Evolutionary conservation across 202 grass and related monocot genomes (phyloP).

Genomic region (Elaeis oleifera): DNA sequence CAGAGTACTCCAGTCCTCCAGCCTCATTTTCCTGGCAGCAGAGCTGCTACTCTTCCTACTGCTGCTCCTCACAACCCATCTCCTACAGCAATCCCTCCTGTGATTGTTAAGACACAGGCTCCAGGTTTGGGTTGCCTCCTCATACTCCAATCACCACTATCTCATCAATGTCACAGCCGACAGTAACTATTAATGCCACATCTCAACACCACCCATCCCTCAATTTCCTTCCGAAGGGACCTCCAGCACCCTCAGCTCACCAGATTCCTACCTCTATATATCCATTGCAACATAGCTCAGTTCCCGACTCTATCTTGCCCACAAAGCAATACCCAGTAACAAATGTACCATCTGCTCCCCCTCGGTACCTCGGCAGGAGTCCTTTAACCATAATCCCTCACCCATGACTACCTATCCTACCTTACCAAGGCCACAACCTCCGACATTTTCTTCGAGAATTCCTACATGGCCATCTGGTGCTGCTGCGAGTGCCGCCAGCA

Average conservation of each 20-base stretch:
- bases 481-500: neutral
- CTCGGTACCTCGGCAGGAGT: neutral
- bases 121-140: conserved; percentile 35
- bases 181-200: conserved; percentile 4
- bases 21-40: conserved; percentile 8
- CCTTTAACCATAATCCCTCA: no score
- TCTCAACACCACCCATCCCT: conserved; percentile 16
- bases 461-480: neutral
- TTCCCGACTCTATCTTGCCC: conserved; percentile 23
- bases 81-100: no score
- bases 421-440: neutral
- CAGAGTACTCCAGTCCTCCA: neutral
- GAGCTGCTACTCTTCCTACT: conserved; percentile 15
- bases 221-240: conserved; percentile 27
- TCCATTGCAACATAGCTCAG: neutral
- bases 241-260: conserved; percentile 9
- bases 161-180: conserved; percentile 19
- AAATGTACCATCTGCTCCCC: conserved; percentile 26
- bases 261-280: conserved; percentile 18
- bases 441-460: neutral
- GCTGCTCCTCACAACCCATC: conserved; percentile 35
- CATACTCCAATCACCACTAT: conserved; percentile 24
- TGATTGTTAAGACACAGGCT: conserved; percentile 12
- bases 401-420: neutral
- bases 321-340: conserved; percentile 29